Base-by-base conservation (phyloP, 257 asterid species). In the Solanum neorickii region DNA sequence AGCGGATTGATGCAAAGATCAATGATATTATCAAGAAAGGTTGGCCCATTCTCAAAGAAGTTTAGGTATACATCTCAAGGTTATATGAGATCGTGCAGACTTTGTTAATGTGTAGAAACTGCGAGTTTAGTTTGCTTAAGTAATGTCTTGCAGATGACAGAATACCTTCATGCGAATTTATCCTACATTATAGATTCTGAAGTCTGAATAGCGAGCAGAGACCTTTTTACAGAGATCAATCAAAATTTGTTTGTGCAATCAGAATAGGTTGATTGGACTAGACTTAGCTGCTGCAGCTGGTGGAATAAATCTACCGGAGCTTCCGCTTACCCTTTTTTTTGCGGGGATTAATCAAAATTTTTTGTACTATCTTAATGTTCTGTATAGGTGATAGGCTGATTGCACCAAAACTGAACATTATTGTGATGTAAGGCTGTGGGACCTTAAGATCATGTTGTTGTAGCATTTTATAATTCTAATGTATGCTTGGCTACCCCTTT, bases 1-100 rank as follows among this genome's bases (percentile, higher is more conserved):
- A 88, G 92, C 93, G 90, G 87, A 94, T 96, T 76, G 97, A 96
- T 90, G 92, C 93, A 77, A 97, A 90, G 91, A 92, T 97, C 87
- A 91, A 90, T 10, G 98, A 94, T 84, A 96, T 97, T 42, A 78
- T 93, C 49, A 90, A 93, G 86, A 97, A 91, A 91, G 99, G 98
- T 77, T 97, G 99, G 99, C 99, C 99, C 33, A 89, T 97, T 87
- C 90, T 97, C n/a, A 93, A 93, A 92, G 96, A 94, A 70, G 87
- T 94, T 78, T 95, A 94, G 90, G 35, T 78, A 52, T 35, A 41
- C 83, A 82, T 75, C 83, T 77, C 42, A 80, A 47, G 52, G 46
- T 47, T 88, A 88, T 77, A 42, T 65, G 86, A 20, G 68, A 60
- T 60, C 73, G 74, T 76, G 33, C 33, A 56, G 87, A 87, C 31